Base-by-base conservation (phyloP, 805 yeast genomes). In the Pichia phayaonensis region DNA sequence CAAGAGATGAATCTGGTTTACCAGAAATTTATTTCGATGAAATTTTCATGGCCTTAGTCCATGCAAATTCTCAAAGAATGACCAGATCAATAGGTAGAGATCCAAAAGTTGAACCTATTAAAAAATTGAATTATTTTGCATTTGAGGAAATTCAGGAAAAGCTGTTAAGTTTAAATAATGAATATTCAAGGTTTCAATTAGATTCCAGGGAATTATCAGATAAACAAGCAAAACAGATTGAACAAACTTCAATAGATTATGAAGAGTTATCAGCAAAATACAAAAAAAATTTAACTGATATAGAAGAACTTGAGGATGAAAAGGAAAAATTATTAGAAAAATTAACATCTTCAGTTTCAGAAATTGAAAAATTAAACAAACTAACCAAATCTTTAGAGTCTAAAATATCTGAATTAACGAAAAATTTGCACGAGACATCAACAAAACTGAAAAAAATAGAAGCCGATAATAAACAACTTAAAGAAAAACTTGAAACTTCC, bases 1-100 rank as follows among this genome's bases (percentile, higher is more conserved):
- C 72, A 4, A 75, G 77, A 54, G 96, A 89, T 62, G 83, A 81
- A 2, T 81, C 95, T 1, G 99, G 99, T 1, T 74, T 92, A 41
- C 99, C 98, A 0, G 79, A 81, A 51, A 85, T 92, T 1, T 89
- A 77, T 59, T 84, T 94, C 61, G 84, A 83, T 51, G 62, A 76
- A 0, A 67, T 73, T 2, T 88, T 88, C 62, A 81, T 86, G 3
- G 70, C 69, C 4, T 68, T 90, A 47, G 69, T 94, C 42, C 81
- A 81, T 54, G 94, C 85, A 2, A 85, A 88, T 59, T 80, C 76
- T 54, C 57, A 67, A 10, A 74, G 97, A 51, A 79, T 94, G 26
- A 77, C 76, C 54, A 75, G 81, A 43, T 83, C 96, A 0, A 67
- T 92, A 36, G 81, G 81, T 36, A 84, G 81, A 54, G 88, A 82